A percentile compares a stretch with the other conserved stretches of the same genome.
These are phyloP conservation scores for Globisporangium acanthophoron DNA, from an alignment of 352 stramenopile genomes.

Conservation along the genomic window DNA sequence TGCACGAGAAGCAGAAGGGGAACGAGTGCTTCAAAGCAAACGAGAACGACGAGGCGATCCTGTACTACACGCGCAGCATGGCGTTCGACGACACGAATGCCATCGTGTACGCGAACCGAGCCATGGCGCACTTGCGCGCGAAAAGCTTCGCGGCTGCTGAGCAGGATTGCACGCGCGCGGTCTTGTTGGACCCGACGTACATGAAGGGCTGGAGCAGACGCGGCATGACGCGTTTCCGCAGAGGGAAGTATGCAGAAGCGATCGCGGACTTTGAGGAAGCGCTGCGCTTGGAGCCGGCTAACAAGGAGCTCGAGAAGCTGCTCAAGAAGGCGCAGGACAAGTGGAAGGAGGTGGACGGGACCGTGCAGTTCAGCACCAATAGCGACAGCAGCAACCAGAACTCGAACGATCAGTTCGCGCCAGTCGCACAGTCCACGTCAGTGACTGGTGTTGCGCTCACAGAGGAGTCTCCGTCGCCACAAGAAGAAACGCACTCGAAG, in stretches of 20 bases:
- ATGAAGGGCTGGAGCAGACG: slow-evolving; percentile 83
- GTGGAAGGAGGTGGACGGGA: slow-evolving; percentile 58
- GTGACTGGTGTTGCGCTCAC: no score
- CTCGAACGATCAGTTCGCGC: slow-evolving; percentile 5
- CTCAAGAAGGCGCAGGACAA: slow-evolving; percentile 71
- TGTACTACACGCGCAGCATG: slow-evolving; percentile 89
- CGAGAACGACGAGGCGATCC: slow-evolving; percentile 80
- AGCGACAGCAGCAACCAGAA: slow-evolving; percentile 18
- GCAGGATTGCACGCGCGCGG: slow-evolving; percentile 73
- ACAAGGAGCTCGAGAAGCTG: slow-evolving; percentile 74
- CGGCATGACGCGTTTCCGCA: slow-evolving; percentile 83
- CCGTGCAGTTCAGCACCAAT: slow-evolving; percentile 2
- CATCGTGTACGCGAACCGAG: slow-evolving; percentile 85
- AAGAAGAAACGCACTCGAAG: neutral
- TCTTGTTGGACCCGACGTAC: slow-evolving; percentile 80
- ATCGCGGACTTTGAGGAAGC: slow-evolving; percentile 78
- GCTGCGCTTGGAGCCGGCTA: slow-evolving; percentile 55
- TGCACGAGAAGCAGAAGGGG: slow-evolving; percentile 90
- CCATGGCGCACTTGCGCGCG: slow-evolving; percentile 69
- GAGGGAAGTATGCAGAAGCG: slow-evolving; percentile 83
- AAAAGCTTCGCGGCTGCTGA: slow-evolving; percentile 86
- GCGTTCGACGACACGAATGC: slow-evolving; percentile 72
- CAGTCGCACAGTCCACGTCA: no score
- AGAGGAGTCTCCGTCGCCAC: neutral
- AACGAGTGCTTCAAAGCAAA: slow-evolving; percentile 89